A percentile compares a stretch with the other conserved stretches of the same genome.
These are phyloP conservation scores for Santalum album DNA, from an alignment of 164 flowering plant species.

Conservation along the genomic window DNA sequence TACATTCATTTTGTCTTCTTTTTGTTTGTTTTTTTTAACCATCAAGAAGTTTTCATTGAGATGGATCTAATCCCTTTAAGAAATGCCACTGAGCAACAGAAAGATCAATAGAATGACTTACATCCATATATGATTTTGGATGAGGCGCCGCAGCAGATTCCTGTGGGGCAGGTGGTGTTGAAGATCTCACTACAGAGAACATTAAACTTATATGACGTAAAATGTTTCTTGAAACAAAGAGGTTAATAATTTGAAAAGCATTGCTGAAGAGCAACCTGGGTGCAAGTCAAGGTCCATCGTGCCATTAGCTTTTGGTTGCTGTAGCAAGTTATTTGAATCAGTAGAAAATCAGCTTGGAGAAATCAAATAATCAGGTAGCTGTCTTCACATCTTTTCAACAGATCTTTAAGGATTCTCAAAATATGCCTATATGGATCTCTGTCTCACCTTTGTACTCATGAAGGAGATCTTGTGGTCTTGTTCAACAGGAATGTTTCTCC, in stretches of 20 bases:
- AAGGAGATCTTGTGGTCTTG: constrained; percentile 25
- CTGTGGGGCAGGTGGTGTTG: constrained; percentile 48
- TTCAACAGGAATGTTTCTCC: constrained; percentile 18
- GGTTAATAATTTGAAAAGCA: not conserved
- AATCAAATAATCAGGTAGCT: not conserved
- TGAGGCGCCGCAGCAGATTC: constrained; percentile 61
- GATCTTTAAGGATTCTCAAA: not conserved
- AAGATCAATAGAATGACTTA: constrained; percentile 12
- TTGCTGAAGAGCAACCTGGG: constrained; percentile 38
- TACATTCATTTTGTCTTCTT: no score
- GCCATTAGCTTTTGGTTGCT: constrained; percentile 50
- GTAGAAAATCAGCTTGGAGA: not conserved
- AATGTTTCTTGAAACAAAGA: not conserved
- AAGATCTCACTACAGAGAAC: constrained; percentile 54
- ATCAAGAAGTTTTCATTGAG: no score
- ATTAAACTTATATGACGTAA: constrained; percentile 4
- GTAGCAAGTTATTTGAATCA: constrained; percentile 12
- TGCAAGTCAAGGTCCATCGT: constrained; percentile 29
- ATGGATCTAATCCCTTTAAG: not conserved
- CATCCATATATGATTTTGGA: constrained; percentile 88
- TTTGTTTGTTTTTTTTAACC: no score
- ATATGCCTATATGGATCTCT: no score
- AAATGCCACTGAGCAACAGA: not conserved
- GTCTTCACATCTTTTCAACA: not conserved
- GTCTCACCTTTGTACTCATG: constrained; percentile 35